Conservation (phyloP, 164 flowering plant genomes). For the Vitis vinifera region ASM3070453v1 NC_081816.1:6819501-6820000, state of each 20-base stretch:
- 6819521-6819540: conserved; percentile 5
- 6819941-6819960: background rate
- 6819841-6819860: conserved; percentile 7
- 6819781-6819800: too few species aligned
- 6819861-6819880: too few species aligned
- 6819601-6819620: background rate
- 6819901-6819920: background rate
- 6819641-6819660: conserved; percentile 3
- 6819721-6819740: too few species aligned
- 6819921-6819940: background rate
- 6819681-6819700: conserved; percentile 2
- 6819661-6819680: background rate
- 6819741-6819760: too few species aligned
- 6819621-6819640: conserved; percentile 28
- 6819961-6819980: conserved; percentile 15
- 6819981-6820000: conserved; percentile 4
- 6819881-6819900: background rate
- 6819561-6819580: background rate
- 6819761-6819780: too few species aligned
- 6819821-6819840: conserved; percentile 15
- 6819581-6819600: background rate
- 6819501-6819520: background rate
- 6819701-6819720: too few species aligned
- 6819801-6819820: background rate
- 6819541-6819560: conserved; percentile 4